Percentiles rank a stretch among this genome's conserved stretches.
phyloP scores from a whole-genome alignment of 2,329 filamentous ascomycete species.

The Colletotrichum abscissum region DNA sequence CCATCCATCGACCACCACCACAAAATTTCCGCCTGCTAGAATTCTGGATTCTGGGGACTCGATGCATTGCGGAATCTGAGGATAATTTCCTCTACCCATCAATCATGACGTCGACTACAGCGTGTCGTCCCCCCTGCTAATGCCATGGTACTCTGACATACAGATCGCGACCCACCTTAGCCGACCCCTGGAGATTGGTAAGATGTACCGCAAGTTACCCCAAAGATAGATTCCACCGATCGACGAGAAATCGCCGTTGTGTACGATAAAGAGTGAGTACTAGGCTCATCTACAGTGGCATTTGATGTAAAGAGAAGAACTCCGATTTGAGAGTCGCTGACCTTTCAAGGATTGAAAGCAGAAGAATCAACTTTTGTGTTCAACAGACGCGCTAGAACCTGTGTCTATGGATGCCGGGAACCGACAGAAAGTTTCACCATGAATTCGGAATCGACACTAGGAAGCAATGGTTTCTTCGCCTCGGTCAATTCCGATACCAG shows the following conservation, averaged over 20 bases:
- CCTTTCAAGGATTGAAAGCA: neutral
- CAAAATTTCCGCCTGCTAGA: neutral
- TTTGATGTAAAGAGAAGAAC: neutral
- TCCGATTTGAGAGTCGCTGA: neutral
- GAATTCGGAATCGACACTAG: neutral
- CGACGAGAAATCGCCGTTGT: neutral
- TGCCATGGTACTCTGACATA: constrained; percentile 34
- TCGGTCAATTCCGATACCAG: neutral
- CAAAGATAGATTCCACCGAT: neutral
- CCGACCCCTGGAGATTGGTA: constrained; percentile 7
- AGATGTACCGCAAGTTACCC: neutral
- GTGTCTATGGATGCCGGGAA: neutral
- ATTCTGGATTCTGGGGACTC: neutral
- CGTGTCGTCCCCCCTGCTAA: constrained; percentile 11
- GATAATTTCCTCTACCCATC: neutral
- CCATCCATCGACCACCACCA: neutral
- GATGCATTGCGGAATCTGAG: neutral
- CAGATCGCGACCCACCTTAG: neutral
- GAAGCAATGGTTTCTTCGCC: neutral
- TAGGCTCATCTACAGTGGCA: neutral
- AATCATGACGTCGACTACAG: constrained; percentile 19
- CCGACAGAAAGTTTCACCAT: neutral
- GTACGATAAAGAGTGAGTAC: neutral
- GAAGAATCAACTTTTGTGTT: neutral
- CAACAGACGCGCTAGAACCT: neutral